Evolutionary conservation across 352 stramenopile genomes (phyloP), one percentile per base, ranked within the genome.

Genomic region (Thraustochytrium striatum): DNA sequence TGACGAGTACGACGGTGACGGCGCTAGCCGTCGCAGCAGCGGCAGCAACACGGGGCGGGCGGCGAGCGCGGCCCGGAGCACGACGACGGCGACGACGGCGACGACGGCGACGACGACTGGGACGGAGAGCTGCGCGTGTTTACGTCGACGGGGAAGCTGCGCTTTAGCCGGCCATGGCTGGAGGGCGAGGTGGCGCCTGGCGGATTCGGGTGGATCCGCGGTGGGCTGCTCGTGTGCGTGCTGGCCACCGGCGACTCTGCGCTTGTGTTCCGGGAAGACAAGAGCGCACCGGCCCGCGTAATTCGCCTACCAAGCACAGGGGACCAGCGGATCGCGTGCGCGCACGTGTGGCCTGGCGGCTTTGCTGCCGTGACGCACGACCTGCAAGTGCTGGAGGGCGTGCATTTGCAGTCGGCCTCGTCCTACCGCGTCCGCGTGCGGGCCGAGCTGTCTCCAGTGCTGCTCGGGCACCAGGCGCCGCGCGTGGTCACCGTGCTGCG

Each of bases 341-440:
- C 65, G 30, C 65, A 61, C 50, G 65, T 75, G 11, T 75, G 65
- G 65, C 41, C 44, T n/a, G 65, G 65, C 47, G 65, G 65, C 28
- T 75, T 75, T 43, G 65, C 68, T 9, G 65, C 65, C 1, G 25
- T 75, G 13, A 75, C 65, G 5, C 19, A 62, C 7, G 65, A 38
- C 25, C 44, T 58, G 16, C 41, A 75, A 30, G 50, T 75, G 19
- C 41, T 75, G 7, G 65, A 75, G 36, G 65, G 65, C 50, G 43
- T 33, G 32, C 1, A 75, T 3, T 32, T 75, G 16, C 30, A 75
- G 16, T 55, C 3, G 44, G 52, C 50, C 65, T 30, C 1, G 11
- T 62, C 8, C n/a, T 25, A 28, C 33, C 19, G 13, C 19, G 52
- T 75, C 11, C 11, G 33, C 9, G 65, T 75, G 28, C 65, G 65